Conservation (phyloP, 2,329 filamentous ascomycete species). For the Aspergillus sojae region DNA sequence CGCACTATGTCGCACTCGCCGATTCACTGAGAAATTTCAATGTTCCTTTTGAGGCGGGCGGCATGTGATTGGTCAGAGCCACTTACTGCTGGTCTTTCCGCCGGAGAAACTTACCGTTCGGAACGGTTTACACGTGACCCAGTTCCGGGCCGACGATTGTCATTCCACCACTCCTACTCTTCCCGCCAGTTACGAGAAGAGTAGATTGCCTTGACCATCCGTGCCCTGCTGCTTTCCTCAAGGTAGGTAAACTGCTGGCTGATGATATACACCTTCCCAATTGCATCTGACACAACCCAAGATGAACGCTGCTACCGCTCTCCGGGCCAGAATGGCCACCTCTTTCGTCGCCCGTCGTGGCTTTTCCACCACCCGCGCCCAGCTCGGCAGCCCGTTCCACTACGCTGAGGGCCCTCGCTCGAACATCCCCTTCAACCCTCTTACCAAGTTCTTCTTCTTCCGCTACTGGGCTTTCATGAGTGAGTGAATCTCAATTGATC, state of each 20-base stretch:
- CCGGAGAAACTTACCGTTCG: constrained; percentile 24
- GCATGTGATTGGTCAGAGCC: constrained; percentile 22
- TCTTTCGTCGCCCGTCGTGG: constrained; percentile 80
- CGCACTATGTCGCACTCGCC: constrained; percentile 20
- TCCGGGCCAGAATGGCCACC: constrained; percentile 67
- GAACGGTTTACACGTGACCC: constrained; percentile 15
- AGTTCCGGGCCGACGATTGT: constrained; percentile 16
- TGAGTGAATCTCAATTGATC: constrained; percentile 42
- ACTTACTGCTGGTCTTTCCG: constrained; percentile 3
- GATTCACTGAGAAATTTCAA: constrained; percentile 36
- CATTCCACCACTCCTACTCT: constrained; percentile 25
- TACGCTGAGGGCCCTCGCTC: constrained; percentile 94
- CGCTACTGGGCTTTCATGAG: constrained; percentile 83
- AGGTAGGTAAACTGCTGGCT: constrained; percentile 29
- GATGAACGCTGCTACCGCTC: constrained; percentile 75
- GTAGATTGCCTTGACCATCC: constrained; percentile 19
- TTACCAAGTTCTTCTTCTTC: constrained; percentile 80
- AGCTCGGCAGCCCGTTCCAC: constrained; percentile 90
- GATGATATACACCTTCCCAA: constrained; percentile 17
- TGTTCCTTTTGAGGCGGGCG: constrained; percentile 30
- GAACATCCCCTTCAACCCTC: constrained; percentile 97
- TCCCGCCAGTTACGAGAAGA: constrained; percentile 18
- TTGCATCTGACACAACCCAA: constrained; percentile 52
- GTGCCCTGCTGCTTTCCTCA: constrained; percentile 31
- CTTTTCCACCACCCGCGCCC: constrained; percentile 88